phyloP scores from a whole-genome alignment of 202 grass and related monocot genomes.

The Dendrocalamus latiflorus region DNA sequence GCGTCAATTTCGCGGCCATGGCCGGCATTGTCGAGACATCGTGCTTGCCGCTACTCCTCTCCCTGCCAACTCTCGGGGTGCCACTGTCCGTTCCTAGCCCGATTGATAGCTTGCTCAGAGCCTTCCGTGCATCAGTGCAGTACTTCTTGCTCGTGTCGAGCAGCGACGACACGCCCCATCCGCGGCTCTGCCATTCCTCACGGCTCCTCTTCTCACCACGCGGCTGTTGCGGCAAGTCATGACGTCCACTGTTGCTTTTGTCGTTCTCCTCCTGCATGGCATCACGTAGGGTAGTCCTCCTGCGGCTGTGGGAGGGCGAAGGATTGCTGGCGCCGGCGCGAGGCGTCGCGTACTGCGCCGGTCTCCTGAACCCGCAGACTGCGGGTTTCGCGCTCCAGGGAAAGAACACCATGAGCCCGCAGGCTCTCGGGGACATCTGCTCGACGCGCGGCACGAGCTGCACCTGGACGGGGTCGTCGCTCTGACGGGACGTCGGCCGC shows the following conservation, averaged over 20 bases:
- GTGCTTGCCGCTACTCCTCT: constrained; percentile 17
- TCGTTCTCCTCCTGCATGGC: constrained; percentile 28
- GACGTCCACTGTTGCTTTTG: background rate
- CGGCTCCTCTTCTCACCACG: constrained; percentile 44
- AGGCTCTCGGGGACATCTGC: constrained; percentile 55
- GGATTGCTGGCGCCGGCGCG: background rate
- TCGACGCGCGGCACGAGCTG: constrained; percentile 32
- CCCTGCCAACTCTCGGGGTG: constrained; percentile 14
- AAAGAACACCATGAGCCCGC: constrained; percentile 88
- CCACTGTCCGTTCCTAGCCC: constrained; percentile 19
- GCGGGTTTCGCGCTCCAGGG: constrained; percentile 80
- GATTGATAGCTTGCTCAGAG: constrained; percentile 56
- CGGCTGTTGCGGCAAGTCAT: background rate
- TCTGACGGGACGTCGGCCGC: background rate
- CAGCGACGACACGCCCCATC: constrained; percentile 61
- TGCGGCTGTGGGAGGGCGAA: constrained; percentile 1
- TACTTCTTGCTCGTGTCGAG: constrained; percentile 66
- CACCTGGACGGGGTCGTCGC: constrained; percentile 7
- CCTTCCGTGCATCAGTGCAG: constrained; percentile 46
- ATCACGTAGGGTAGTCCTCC: constrained; percentile 19
- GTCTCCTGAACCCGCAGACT: constrained; percentile 48
- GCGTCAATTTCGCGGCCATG: constrained; percentile 29
- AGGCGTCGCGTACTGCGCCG: background rate
- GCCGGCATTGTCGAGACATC: background rate
- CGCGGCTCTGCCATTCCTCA: constrained; percentile 25